Percentiles rank a stretch among this genome's conserved stretches.
Evolutionary conservation across 441 rosid species (phyloP).

Genomic region (Lepidium campestre): DNA sequence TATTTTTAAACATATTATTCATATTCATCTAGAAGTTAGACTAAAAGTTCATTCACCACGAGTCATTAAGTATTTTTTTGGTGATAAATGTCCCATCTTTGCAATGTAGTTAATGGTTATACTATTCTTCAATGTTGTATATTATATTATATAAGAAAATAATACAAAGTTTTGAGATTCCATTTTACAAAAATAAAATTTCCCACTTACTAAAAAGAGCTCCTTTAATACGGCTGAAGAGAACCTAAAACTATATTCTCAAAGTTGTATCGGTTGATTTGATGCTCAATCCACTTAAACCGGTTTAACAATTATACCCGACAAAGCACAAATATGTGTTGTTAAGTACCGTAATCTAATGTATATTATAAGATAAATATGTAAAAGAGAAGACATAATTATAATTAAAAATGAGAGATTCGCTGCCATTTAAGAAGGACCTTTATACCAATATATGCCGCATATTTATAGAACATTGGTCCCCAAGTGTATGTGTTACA

Average conservation of each 20-base stretch:
- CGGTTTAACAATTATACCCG: conserved; percentile 7
- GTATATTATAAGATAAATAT: not conserved
- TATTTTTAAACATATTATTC: not conserved
- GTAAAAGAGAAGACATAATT: not conserved
- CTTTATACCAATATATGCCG: conserved; percentile 11
- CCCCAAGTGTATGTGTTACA: conserved; percentile 4
- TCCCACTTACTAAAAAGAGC: conserved; percentile 10
- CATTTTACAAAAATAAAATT: not conserved
- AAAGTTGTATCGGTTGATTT: not conserved
- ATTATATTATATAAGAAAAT: not conserved
- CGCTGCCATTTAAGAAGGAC: conserved; percentile 4
- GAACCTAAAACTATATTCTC: conserved; percentile 26
- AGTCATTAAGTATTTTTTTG: not conserved
- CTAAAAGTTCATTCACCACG: not conserved
- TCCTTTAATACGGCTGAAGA: conserved; percentile 8
- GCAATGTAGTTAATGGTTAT: not conserved
- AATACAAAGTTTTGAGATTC: conserved; percentile 12
- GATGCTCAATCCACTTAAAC: not conserved
- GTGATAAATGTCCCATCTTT: conserved; percentile 7
- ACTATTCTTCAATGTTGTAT: not conserved
- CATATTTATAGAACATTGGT: conserved; percentile 9
- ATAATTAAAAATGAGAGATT: not conserved
- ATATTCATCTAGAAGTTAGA: not conserved
- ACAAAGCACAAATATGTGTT: not conserved
- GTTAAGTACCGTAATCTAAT: not conserved